A percentile compares a stretch with the other conserved stretches of the same genome.
These are phyloP conservation scores for Flaveria trinervia DNA, from an alignment of 129 eudicot species.

Conservation along the genomic window DNA sequence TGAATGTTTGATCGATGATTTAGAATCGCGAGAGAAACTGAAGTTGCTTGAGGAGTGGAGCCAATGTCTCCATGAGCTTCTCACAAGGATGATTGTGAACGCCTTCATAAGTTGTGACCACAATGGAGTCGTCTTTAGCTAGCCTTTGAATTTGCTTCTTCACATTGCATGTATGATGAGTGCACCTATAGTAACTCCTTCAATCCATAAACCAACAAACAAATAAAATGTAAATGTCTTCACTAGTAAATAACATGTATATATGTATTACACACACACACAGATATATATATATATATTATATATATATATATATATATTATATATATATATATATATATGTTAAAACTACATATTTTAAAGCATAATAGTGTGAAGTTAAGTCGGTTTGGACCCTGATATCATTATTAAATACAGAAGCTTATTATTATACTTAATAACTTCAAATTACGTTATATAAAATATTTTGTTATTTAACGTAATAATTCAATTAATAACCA, in stretches of 20 bases:
- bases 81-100: constrained; percentile 96
- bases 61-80: constrained; percentile 95
- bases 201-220: constrained; percentile 21
- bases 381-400: no score
- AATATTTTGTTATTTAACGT: no score
- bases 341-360: no score
- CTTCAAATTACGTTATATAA: no score
- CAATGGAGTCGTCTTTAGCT: constrained; percentile 75
- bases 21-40: constrained; percentile 93
- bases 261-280: no score
- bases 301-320: no score
- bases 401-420: no score
- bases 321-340: no score
- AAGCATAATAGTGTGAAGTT: no score
- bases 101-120: constrained; percentile 94
- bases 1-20: background rate
- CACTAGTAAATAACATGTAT: background rate
- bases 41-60: constrained; percentile 90
- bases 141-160: constrained; percentile 98
- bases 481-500: no score
- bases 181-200: constrained; percentile 97
- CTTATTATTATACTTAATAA: no score
- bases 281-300: accelerated
- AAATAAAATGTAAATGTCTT: background rate
- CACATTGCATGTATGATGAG: constrained; percentile 98